These are phyloP conservation scores for Aureobasidium zeae DNA, from an alignment of 2,329 filamentous ascomycete species.

Conservation along the genomic window DNA sequence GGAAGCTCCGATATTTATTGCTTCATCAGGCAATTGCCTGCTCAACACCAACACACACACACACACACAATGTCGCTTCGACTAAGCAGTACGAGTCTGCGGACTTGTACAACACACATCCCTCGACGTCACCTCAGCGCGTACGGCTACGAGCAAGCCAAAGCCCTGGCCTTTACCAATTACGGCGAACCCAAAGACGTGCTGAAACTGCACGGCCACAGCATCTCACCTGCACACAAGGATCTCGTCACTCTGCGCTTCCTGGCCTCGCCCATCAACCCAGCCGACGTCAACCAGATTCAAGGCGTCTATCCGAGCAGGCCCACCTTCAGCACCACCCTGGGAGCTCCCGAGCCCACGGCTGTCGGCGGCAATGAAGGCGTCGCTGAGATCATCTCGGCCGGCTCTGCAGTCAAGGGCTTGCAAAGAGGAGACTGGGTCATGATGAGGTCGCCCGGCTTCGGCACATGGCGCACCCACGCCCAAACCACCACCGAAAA, in stretches of 20 bases:
- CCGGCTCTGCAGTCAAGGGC: slow-evolving; percentile 52
- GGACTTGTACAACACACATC: not conserved
- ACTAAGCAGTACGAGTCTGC: slow-evolving; percentile 8
- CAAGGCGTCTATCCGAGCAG: slow-evolving; percentile 91
- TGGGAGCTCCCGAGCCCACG: slow-evolving; percentile 68
- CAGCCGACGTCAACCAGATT: slow-evolving; percentile 94
- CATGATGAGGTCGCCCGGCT: slow-evolving; percentile 70
- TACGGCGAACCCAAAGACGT: slow-evolving; percentile 69
- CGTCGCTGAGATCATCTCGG: slow-evolving; percentile 75
- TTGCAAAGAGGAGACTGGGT: slow-evolving; percentile 83
- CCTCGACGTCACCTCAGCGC: slow-evolving; percentile 40
- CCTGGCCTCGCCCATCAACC: slow-evolving; percentile 88
- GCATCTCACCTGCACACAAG: slow-evolving; percentile 66
- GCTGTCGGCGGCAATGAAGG: slow-evolving; percentile 86
- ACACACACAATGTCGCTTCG: slow-evolving; percentile 11
- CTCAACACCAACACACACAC: not conserved
- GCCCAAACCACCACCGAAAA: slow-evolving; percentile 53
- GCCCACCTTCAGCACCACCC: slow-evolving; percentile 62
- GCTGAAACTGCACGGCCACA: slow-evolving; percentile 60
- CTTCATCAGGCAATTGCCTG: no score
- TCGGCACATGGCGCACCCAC: slow-evolving; percentile 94
- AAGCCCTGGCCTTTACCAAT: slow-evolving; percentile 66
- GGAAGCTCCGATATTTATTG: slow-evolving; percentile 1
- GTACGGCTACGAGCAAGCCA: slow-evolving; percentile 77
- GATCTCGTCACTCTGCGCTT: slow-evolving; percentile 69